Evolutionary conservation across 306 rosid species (phyloP), one percentile per base, ranked within the genome.

Genomic region (Begonia fuchsioides): DNA sequence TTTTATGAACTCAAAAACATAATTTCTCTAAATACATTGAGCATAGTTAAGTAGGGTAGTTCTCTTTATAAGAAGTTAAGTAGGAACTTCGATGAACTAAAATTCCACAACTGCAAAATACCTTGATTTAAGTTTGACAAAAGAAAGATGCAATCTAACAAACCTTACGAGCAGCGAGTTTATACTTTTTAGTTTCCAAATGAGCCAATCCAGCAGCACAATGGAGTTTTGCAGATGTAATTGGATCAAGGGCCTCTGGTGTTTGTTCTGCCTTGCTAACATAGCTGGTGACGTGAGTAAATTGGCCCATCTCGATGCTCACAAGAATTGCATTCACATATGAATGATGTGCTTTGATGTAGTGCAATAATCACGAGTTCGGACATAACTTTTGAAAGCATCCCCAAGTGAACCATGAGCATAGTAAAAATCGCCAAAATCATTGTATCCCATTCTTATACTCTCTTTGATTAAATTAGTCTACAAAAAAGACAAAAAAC

Each of bases 131-230:
- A 26, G 7, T 26, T 26, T 26, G 35, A 26, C 3, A 26, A 26
- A 26, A 26, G 8, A 26, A 26, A 26, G 35, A 26, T 26, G 35
- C 35, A 26, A 26, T 26, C 35, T 26, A 3, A 26, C 83, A 58
- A 50, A 92, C 99, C 99, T 92, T 92, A 53, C 96, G 88, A 49
- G 99, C 99, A 69, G 96, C 99, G 57, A 77, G 86, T 86, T 92
- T 92, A 78, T 92, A 92, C 62, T 92, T 92, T 68, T 75, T 92
- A 60, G 93, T 76, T 72, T 92, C 99, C 64, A 92, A 73, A 68
- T 79, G 71, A 57, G 94, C 99, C 86, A 92, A 76, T 52, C 96
- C 96, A 17, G 88, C 86, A 38, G 99, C 99, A 76, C 96, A 79
- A 9, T 76, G 83, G 47, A 92, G 80, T 73, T 75, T 82, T 39